A percentile compares a stretch with the other conserved stretches of the same genome.
phyloP scores from a whole-genome alignment of 768 basidiomycete genomes.

The Pholiota molesta region DNA sequence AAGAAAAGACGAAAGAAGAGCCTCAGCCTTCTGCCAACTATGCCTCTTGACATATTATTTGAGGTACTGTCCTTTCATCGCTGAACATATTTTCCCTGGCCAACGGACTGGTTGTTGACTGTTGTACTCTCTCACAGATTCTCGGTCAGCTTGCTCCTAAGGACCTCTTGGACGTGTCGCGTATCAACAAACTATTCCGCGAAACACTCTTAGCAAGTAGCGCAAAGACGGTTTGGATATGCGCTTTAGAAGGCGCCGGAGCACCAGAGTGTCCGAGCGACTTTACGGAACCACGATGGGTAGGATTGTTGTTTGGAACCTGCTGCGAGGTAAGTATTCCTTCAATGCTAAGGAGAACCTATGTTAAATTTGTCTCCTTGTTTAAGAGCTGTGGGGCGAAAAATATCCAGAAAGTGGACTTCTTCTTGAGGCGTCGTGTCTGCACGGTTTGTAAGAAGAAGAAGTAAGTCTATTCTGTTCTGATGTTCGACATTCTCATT shows the following conservation, averaged over 20 bases:
- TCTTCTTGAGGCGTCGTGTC: slow-evolving; percentile 26
- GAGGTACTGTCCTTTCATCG: slow-evolving; percentile 13
- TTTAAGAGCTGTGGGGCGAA: slow-evolving; percentile 11
- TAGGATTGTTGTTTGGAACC: slow-evolving; percentile 25
- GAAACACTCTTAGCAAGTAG: slow-evolving; percentile 19
- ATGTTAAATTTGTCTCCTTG: not conserved
- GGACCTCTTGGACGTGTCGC: slow-evolving; percentile 27
- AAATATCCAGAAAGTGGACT: slow-evolving; percentile 26
- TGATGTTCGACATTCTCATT: not conserved
- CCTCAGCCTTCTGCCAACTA: slow-evolving; percentile 20
- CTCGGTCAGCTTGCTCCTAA: slow-evolving; percentile 25
- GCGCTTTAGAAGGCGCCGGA: slow-evolving; percentile 16
- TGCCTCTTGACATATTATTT: slow-evolving; percentile 31
- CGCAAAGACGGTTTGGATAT: slow-evolving; percentile 28
- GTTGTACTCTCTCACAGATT: slow-evolving; percentile 18
- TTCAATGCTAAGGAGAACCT: not conserved
- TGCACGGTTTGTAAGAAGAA: slow-evolving; percentile 30
- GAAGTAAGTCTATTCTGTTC: slow-evolving; percentile 21
- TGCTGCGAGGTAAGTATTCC: slow-evolving; percentile 18
- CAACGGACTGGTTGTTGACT: not conserved
- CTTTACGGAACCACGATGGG: slow-evolving; percentile 31
- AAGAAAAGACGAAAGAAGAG: slow-evolving; percentile 1
- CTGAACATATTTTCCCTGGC: no score
- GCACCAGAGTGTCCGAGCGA: slow-evolving; percentile 26
- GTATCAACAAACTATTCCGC: slow-evolving; percentile 26